Base-by-base conservation (phyloP, 1,284 basidiomycete species). In the Papiliotrema terrestris region DNA sequence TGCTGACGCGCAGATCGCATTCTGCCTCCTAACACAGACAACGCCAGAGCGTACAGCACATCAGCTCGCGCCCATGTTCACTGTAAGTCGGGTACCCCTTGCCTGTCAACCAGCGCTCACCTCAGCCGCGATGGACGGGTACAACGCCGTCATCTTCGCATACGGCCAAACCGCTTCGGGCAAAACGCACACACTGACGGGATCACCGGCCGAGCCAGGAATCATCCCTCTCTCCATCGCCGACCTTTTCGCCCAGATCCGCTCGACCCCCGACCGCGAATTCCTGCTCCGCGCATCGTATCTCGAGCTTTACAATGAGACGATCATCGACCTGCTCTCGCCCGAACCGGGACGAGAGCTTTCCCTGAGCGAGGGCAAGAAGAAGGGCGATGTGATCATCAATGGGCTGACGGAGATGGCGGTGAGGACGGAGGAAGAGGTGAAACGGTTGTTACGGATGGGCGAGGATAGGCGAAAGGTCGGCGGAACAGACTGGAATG, bases 401-500 rank as follows among this genome's bases (percentile, higher is more conserved):
- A 73, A 75, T 56, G 75, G 75, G 2, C 61, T 77, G 56, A 77
- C 74, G 1, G 74, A 77, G 61, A 66, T 67, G 52, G 91, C 96
- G 8, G 91, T 98, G 39, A 95, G 91, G 17, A 88, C 87, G 59
- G 80, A 95, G 43, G 88, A 89, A 62, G 84, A 88, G 49, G 91
- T 98, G 15, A 83, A 84, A 44, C 88, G 90, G 55, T 86, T 98
- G 3, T 79, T 98, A 51, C 82, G 83, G 59, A 80, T 91, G 23
- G 95, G 95, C 8, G 91, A 94, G 71, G 85, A 86, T 1, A 89
- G 93, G 67, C 79, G 95, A 41, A 83, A 93, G 61, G 94, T 93
- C 3, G 94, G 93, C 0, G 89, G 86, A 61, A 98, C 95, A 15
- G 95, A 98, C 73, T 98, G 93, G 91, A 98, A 98, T 72, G 90